phyloP scores from a whole-genome alignment of 2,329 filamentous ascomycete genomes.

The Incumbomyces delicatus region DNA sequence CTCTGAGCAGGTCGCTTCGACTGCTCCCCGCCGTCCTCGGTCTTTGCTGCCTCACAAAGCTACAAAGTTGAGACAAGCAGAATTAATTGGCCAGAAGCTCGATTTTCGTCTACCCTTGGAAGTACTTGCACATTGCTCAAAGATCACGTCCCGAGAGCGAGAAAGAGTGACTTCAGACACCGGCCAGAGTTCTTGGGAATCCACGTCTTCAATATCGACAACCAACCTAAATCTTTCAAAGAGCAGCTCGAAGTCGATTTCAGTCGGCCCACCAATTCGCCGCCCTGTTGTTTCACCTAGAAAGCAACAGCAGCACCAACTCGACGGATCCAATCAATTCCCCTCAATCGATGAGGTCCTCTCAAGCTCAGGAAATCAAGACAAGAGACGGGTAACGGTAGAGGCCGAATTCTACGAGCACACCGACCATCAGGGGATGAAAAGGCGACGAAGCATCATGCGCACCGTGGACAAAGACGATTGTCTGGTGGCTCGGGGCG shows the following conservation, averaged over 20 bases:
- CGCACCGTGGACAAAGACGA: conserved; percentile 25
- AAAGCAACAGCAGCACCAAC: neutral
- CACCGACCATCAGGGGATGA: conserved; percentile 3
- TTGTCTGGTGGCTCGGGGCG: conserved; percentile 25
- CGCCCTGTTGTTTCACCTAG: no score
- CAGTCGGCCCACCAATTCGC: no score
- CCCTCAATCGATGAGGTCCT: conserved; percentile 1
- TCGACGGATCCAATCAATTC: conserved; percentile 1
- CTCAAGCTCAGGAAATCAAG: neutral
- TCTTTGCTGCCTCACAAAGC: neutral
- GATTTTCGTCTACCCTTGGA: no score
- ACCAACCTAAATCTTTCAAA: no score
- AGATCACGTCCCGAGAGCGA: no score
- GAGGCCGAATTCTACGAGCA: conserved; percentile 8
- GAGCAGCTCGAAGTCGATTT: no score
- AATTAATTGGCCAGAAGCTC: neutral
- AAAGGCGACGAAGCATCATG: conserved; percentile 5
- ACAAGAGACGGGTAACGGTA: conserved; percentile 2
- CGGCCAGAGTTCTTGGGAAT: no score
- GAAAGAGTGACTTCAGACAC: no score
- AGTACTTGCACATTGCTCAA: no score
- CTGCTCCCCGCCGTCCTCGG: neutral
- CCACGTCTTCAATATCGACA: no score
- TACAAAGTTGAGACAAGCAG: neutral
- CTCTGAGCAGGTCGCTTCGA: neutral